These are phyloP conservation scores for Thalia dealbata DNA, from an alignment of 176 grass and related monocot species.

Conservation along the genomic window DNA sequence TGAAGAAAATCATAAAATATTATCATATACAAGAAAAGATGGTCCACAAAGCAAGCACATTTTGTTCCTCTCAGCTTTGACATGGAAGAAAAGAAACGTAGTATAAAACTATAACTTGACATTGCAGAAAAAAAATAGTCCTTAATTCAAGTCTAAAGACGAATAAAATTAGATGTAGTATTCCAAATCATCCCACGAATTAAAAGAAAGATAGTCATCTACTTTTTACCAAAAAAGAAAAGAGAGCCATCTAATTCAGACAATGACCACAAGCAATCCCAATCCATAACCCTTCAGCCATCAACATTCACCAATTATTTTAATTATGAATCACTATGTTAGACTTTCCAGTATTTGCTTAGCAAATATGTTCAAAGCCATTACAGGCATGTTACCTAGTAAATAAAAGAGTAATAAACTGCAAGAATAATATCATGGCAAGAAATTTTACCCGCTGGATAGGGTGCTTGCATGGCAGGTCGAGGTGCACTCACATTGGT, in stretches of 20 bases:
- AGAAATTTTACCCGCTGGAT: constrained; percentile 52
- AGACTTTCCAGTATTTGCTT: not conserved
- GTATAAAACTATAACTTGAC: too few relatives aligned
- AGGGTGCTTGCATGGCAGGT: constrained; percentile 64
- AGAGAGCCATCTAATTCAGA: too few relatives aligned
- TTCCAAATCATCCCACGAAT: too few relatives aligned
- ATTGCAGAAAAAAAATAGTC: too few relatives aligned
- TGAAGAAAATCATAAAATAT: not conserved
- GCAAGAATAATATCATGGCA: not conserved
- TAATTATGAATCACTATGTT: not conserved
- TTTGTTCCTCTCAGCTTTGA: too few relatives aligned
- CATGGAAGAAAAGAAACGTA: too few relatives aligned
- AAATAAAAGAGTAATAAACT: not conserved
- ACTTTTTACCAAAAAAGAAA: too few relatives aligned
- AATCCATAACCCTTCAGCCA: too few relatives aligned
- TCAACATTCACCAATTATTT: not conserved
- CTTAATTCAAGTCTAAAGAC: too few relatives aligned
- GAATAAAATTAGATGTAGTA: too few relatives aligned
- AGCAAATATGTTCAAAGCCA: not conserved
- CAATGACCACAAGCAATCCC: too few relatives aligned
- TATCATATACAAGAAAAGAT: not conserved
- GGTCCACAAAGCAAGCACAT: not conserved
- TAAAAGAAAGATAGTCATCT: too few relatives aligned
- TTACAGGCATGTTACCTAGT: not conserved
- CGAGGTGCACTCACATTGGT: constrained; percentile 39